These are phyloP conservation scores for Beta macrorhiza DNA, from an alignment of 179 eudicot species.

Conservation along the genomic window DNA sequence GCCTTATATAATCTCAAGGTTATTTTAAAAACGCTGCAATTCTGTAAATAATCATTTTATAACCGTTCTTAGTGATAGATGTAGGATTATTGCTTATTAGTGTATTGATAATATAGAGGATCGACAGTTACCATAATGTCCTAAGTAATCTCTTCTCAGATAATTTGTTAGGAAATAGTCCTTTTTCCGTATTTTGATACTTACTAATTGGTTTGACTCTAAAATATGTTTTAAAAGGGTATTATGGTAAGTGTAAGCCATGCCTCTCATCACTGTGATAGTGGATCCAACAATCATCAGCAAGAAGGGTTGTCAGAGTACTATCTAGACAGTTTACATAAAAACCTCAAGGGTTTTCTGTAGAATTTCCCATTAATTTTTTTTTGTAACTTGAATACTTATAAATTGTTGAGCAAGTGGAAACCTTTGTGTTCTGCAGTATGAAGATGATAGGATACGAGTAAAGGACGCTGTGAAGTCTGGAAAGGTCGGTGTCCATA, in stretches of 20 bases:
- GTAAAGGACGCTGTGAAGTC: constrained; percentile 77
- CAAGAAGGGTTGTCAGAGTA: neutral
- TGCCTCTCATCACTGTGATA: neutral
- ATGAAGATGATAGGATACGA: constrained; percentile 59
- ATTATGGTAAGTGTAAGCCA: neutral
- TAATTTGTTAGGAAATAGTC: neutral
- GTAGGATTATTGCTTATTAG: neutral
- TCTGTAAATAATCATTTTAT: neutral
- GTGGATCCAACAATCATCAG: neutral
- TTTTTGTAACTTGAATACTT: constrained; percentile 5
- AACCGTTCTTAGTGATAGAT: neutral
- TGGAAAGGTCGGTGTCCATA: constrained; percentile 50
- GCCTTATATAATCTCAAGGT: neutral
- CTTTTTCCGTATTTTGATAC: neutral
- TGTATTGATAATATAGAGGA: neutral
- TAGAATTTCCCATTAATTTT: neutral
- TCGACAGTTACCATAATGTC: neutral
- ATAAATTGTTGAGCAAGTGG: neutral
- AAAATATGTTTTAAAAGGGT: neutral
- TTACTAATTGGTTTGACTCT: neutral
- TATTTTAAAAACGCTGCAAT: neutral
- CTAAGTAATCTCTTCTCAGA: neutral
- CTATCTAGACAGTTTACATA: neutral
- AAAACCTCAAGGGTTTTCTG: neutral
- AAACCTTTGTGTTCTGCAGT: constrained; percentile 52